These are phyloP conservation scores for Tetrahymena elliotti DNA, from an alignment of 73 alveolate genomes.

Conservation along the genomic window DNA sequence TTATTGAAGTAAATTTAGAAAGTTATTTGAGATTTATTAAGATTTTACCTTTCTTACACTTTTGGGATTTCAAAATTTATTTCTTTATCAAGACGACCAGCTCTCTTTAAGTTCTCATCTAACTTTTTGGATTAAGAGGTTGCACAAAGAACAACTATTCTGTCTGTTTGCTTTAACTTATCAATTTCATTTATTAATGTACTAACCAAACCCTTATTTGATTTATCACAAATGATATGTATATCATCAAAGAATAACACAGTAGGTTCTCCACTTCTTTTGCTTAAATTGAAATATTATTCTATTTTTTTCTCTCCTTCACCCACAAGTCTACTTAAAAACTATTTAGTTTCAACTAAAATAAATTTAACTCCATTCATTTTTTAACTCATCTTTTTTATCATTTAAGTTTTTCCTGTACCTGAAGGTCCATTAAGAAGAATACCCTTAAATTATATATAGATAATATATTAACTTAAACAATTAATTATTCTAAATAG, in stretches of 20 bases:
- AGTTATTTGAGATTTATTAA: no score
- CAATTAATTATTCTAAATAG: neutral
- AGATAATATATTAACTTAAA: neutral
- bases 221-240: neutral
- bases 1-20: no score
- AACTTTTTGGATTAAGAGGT: conserved; percentile 2
- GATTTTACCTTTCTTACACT: neutral
- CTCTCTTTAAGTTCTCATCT: conserved; percentile 22
- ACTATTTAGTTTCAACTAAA: neutral
- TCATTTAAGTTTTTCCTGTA: neutral
- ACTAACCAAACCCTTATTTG: neutral
- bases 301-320: neutral
- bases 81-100: conserved; percentile 43
- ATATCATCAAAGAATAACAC: neutral
- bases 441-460: neutral
- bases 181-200: neutral
- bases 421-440: neutral
- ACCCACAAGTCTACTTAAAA: neutral
- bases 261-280: neutral
- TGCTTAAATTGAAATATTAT: neutral
- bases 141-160: conserved; percentile 1
- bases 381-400: neutral
- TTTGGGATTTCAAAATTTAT: conserved; percentile 27
- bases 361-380: neutral
- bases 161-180: neutral